These are phyloP conservation scores for Abortiporus biennis DNA, from an alignment of 1,284 basidiomycete genomes.

Conservation along the genomic window DNA sequence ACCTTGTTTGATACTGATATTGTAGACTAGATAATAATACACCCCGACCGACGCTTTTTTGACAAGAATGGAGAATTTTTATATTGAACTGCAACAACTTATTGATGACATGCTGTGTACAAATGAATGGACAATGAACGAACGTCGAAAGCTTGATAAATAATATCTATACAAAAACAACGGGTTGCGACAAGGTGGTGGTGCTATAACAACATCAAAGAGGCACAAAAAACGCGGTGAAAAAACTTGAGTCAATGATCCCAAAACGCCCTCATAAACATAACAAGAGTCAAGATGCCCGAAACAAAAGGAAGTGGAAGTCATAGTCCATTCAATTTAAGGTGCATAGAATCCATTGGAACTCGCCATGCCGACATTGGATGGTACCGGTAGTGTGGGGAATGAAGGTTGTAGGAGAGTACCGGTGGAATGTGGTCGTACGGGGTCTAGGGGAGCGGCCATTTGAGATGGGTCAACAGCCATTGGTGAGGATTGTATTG, in stretches of 20 bases:
- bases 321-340: too few relatives aligned
- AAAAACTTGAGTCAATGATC: constrained; percentile 3
- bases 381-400: too few relatives aligned
- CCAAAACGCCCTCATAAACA: constrained; percentile 5
- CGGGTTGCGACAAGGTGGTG: constrained; percentile 3
- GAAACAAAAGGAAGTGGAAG: neutral
- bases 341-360: constrained; percentile 12
- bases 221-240: constrained; percentile 4
- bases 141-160: constrained; percentile 13
- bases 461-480: constrained; percentile 11
- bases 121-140: constrained; percentile 1
- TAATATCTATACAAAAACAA: constrained; percentile 12
- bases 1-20: constrained; percentile 12
- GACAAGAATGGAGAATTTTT: too few relatives aligned
- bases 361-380: constrained; percentile 1
- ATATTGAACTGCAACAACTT: too few relatives aligned
- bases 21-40: too few relatives aligned
- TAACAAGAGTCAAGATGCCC: constrained; percentile 3
- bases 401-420: constrained; percentile 7
- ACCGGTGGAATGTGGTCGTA: constrained; percentile 21
- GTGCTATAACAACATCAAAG: constrained; percentile 10
- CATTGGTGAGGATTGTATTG: constrained; percentile 10
- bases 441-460: constrained; percentile 12
- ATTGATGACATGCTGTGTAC: too few relatives aligned
- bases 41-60: too few relatives aligned